Percentiles rank a stretch among this genome's conserved stretches.
Conservation (phyloP, 257 asterid species). For the Solanum gracilifrons region DNA sequence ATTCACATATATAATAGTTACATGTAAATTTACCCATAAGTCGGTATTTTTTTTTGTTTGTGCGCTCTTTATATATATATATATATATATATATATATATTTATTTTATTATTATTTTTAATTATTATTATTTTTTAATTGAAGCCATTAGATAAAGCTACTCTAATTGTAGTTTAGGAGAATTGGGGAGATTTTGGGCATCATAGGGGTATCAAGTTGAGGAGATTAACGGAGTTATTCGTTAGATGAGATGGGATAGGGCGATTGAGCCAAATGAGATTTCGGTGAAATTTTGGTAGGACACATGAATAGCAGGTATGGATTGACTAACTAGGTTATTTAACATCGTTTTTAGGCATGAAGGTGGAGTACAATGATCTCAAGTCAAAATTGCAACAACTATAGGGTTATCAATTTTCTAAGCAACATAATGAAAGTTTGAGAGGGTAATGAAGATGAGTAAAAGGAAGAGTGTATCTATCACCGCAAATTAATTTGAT, state of each 20-base stretch:
- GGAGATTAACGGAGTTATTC: background rate
- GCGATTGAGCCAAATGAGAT: background rate
- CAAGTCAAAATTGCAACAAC: background rate
- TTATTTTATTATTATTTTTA: too few relatives aligned
- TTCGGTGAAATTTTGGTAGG: background rate
- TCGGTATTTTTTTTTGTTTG: background rate
- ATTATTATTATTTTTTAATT: too few relatives aligned
- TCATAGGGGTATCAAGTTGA: background rate
- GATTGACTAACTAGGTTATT: background rate
- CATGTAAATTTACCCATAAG: background rate
- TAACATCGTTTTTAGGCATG: background rate
- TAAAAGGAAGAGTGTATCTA: background rate
- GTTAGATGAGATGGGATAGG: background rate
- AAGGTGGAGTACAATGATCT: background rate
- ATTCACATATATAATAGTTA: background rate
- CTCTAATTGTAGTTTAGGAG: background rate
- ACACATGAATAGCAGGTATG: background rate
- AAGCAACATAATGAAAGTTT: background rate
- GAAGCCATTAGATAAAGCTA: background rate
- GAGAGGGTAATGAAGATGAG: background rate
- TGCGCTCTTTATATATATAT: background rate
- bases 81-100: too few relatives aligned
- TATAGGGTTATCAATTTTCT: background rate
- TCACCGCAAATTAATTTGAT: background rate
- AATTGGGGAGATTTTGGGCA: background rate